phyloP scores from a whole-genome alignment of 2,329 filamentous ascomycete genomes.

The Trichoderma sp. region DNA sequence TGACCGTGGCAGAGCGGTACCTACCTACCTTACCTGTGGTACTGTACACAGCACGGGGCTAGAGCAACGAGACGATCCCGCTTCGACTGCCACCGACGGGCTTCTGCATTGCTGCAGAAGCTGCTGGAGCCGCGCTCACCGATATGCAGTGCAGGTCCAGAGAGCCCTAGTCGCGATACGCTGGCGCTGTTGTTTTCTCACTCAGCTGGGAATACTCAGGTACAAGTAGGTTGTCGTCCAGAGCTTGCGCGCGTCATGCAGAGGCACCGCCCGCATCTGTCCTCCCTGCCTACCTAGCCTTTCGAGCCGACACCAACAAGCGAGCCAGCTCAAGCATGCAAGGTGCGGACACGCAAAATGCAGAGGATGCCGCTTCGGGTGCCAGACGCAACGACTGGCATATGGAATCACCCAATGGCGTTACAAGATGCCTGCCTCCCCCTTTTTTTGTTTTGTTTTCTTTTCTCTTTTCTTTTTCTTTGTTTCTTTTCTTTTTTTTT shows the following conservation, averaged over 20 bases:
- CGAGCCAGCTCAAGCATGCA: not conserved
- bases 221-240: not conserved
- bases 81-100: not conserved
- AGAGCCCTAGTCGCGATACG: not conserved
- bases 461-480: too few species aligned
- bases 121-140: slow-evolving; percentile 18
- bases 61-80: not conserved
- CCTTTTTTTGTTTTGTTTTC: not conserved
- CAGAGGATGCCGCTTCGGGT: slow-evolving; percentile 6
- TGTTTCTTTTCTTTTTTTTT: too few species aligned
- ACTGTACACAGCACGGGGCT: not conserved
- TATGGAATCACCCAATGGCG: not conserved
- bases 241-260: not conserved
- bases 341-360: not conserved
- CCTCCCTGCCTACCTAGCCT: not conserved
- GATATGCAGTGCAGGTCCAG: not conserved
- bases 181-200: slow-evolving; percentile 5
- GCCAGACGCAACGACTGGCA: not conserved
- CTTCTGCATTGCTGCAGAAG: slow-evolving; percentile 2
- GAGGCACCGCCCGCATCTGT: not conserved
- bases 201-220: not conserved
- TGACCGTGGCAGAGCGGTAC: not conserved
- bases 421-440: not conserved
- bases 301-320: not conserved
- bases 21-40: too few species aligned